phyloP scores from a whole-genome alignment of 352 stramenopile genomes.

The Pythium brachiatum region DNA sequence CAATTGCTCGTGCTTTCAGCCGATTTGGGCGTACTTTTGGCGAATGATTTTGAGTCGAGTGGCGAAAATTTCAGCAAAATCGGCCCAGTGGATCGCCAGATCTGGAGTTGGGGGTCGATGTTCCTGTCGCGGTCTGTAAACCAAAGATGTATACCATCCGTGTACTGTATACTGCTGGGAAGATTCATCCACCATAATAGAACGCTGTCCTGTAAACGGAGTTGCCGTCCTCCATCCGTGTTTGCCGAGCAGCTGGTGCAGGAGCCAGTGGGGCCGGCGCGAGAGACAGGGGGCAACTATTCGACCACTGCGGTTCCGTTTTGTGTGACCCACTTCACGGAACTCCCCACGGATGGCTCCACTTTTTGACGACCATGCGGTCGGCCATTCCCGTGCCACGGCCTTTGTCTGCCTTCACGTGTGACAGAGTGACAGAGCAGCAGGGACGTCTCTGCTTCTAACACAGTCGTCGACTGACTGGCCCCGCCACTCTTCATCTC shows the following conservation, averaged over 20 bases:
- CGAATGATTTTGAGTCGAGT: too few relatives aligned
- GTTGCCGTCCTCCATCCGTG: background rate
- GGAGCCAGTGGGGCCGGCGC: background rate
- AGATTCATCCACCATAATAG: background rate
- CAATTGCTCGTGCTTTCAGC: too few relatives aligned
- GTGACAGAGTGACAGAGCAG: conserved; percentile 25
- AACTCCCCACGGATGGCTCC: conserved; percentile 12
- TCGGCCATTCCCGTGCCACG: background rate
- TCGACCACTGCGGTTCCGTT: conserved; percentile 17
- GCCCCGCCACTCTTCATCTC: background rate
- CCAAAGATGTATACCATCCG: conserved; percentile 9
- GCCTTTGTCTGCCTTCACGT: conserved; percentile 15
- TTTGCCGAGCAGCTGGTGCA: background rate
- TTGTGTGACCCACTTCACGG: conserved; percentile 21
- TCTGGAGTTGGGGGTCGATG: too few relatives aligned
- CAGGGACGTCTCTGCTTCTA: too few relatives aligned
- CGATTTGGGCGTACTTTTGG: too few relatives aligned
- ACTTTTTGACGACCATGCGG: conserved; percentile 15
- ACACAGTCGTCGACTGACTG: background rate
- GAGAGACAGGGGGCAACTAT: conserved; percentile 22
- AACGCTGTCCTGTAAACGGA: background rate
- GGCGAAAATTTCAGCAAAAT: too few relatives aligned
- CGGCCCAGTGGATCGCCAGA: too few relatives aligned
- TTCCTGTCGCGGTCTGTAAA: too few relatives aligned
- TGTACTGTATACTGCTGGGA: too few relatives aligned